Conservation (phyloP, 2,329 filamentous ascomycete genomes). For the Aulographum hederae region DNA sequence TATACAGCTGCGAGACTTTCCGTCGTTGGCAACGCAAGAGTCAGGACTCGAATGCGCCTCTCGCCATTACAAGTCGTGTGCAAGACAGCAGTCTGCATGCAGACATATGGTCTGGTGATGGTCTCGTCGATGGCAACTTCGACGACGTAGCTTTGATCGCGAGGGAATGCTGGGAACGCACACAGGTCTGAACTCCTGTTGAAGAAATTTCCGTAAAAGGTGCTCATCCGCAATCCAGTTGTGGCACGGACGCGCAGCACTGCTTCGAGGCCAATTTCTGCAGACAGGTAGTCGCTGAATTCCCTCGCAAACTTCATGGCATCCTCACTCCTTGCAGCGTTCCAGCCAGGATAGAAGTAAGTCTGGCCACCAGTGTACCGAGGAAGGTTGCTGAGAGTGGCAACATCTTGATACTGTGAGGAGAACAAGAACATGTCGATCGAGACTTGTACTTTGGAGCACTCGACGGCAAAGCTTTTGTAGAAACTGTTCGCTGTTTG, state of each 20-base stretch:
- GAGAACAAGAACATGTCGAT: constrained; percentile 98
- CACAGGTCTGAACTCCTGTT: constrained; percentile 95
- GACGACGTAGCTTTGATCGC: constrained; percentile 93
- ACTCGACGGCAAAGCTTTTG: constrained; percentile 97
- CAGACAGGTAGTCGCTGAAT: constrained; percentile 91
- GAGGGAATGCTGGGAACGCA: constrained; percentile 92
- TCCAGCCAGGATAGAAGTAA: constrained; percentile 97
- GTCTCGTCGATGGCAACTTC: constrained; percentile 97
- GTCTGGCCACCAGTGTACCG: constrained; percentile 95
- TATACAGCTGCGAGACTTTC: constrained; percentile 81
- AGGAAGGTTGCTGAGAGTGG: constrained; percentile 85
- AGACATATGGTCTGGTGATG: constrained; percentile 77
- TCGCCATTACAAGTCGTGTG: constrained; percentile 98
- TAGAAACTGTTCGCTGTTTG: constrained; percentile 95
- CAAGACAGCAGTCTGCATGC: constrained; percentile 82
- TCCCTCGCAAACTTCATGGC: constrained; percentile 96
- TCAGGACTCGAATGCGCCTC: constrained; percentile 85
- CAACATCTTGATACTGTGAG: constrained; percentile 92
- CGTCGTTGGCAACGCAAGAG: constrained; percentile 80
- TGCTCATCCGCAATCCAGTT: constrained; percentile 86
- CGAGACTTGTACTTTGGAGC: constrained; percentile 95
- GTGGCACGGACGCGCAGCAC: constrained; percentile 90
- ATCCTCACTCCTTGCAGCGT: constrained; percentile 80
- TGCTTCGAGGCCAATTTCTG: constrained; percentile 89
- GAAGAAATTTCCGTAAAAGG: constrained; percentile 99